Percentiles rank a stretch among this genome's conserved stretches.
phyloP scores from a whole-genome alignment of 2,329 filamentous ascomycete genomes.

The Stagonosporopsis vannaccii region DNA sequence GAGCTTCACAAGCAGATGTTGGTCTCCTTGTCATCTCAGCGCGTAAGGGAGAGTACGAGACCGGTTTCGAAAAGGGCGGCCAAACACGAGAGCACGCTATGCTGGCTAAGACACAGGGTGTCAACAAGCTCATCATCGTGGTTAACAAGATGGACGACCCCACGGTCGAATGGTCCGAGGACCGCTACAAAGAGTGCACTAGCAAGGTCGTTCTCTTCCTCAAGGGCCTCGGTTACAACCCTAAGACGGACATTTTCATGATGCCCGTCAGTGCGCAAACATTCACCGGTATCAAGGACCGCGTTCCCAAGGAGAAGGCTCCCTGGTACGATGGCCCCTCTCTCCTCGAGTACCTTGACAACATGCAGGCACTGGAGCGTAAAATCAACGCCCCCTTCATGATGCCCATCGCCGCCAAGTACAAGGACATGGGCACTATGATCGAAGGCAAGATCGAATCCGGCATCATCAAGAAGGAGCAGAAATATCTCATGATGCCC shows the following conservation, averaged over 20 bases:
- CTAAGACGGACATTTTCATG: conserved; percentile 91
- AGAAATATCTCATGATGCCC: conserved; percentile 91
- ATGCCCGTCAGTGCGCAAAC: conserved; percentile 96
- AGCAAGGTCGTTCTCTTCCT: conserved; percentile 87
- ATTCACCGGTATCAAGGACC: conserved; percentile 84
- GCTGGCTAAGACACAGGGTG: conserved; percentile 96
- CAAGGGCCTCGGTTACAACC: conserved; percentile 91
- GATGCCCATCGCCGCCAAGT: conserved; percentile 98
- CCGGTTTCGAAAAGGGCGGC: conserved; percentile 94
- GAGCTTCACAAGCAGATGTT: conserved; percentile 69
- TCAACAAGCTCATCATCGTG: conserved; percentile 92
- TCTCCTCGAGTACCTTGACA: conserved; percentile 92
- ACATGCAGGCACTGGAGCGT: conserved; percentile 90
- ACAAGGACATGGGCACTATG: conserved; percentile 96
- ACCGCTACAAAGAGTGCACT: conserved; percentile 91
- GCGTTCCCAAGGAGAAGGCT: conserved; percentile 74
- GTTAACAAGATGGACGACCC: conserved; percentile 98
- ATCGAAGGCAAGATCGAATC: conserved; percentile 97
- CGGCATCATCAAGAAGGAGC: conserved; percentile 87
- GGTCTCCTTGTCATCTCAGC: conserved; percentile 96
- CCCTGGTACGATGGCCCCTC: conserved; percentile 91
- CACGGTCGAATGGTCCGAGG: conserved; percentile 94
- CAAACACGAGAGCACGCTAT: conserved; percentile 98
- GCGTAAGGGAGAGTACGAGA: conserved; percentile 98
- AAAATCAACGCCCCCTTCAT: conserved; percentile 98